These are phyloP conservation scores for Exophiala sideris DNA, from an alignment of 2,329 filamentous ascomycete species.

Conservation along the genomic window DNA sequence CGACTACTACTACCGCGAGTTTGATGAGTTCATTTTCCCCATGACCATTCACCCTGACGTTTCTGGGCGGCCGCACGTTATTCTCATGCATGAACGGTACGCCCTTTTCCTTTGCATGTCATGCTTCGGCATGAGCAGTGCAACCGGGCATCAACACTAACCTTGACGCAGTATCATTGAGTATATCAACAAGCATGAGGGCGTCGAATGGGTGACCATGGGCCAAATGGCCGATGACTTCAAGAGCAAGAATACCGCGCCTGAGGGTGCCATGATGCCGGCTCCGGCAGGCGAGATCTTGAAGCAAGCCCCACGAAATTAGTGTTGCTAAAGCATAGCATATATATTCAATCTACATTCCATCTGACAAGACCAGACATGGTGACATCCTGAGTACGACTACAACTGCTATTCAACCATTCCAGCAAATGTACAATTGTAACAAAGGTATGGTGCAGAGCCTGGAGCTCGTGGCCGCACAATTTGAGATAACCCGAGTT, in stretches of 20 bases:
- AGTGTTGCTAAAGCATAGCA: background rate
- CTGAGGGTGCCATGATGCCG: slow-evolving; percentile 60
- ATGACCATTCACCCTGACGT: slow-evolving; percentile 76
- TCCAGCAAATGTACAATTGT: no score
- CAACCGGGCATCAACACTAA: background rate
- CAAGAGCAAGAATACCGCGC: slow-evolving; percentile 60
- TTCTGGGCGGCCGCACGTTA: slow-evolving; percentile 66
- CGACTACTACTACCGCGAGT: slow-evolving; percentile 70
- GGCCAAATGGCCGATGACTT: slow-evolving; percentile 71
- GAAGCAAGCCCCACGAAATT: slow-evolving; percentile 7
- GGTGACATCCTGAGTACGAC: background rate
- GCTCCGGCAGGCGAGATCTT: slow-evolving; percentile 35
- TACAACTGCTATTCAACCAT: no score
- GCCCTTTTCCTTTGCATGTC: background rate
- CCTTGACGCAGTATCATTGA: slow-evolving; percentile 55
- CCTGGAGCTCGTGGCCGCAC: no score
- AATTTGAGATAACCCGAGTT: no score
- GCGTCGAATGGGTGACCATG: slow-evolving; percentile 51
- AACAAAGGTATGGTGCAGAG: no score
- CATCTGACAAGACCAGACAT: background rate
- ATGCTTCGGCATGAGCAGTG: background rate
- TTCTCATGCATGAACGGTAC: slow-evolving; percentile 65
- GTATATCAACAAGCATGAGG: slow-evolving; percentile 62
- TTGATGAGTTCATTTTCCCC: slow-evolving; percentile 73
- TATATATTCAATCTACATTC: background rate